A percentile compares a stretch with the other conserved stretches of the same genome.
Conservation (phyloP, 208 protist genomes). For the Zelonia costaricensis region DNA sequence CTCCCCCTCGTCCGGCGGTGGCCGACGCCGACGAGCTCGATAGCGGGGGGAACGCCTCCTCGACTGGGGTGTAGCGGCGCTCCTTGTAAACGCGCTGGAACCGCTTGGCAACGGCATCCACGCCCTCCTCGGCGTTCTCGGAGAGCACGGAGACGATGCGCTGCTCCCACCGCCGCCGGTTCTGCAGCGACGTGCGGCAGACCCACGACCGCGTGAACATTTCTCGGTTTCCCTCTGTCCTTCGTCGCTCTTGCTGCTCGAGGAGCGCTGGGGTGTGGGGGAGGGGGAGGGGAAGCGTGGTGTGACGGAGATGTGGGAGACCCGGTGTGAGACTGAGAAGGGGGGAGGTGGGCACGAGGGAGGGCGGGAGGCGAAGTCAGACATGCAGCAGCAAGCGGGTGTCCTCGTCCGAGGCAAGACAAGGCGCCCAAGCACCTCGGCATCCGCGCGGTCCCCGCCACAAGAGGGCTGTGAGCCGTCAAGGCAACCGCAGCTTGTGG, state of each 20-base stretch:
- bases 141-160: slow-evolving; percentile 75
- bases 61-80: slow-evolving; percentile 78
- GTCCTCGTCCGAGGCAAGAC: too few species aligned
- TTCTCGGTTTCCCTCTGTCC: too few species aligned
- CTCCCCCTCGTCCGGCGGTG: not conserved
- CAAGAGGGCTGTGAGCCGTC: too few species aligned
- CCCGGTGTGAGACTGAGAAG: too few species aligned
- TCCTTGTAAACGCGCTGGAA: slow-evolving; percentile 89
- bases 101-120: slow-evolving; percentile 67
- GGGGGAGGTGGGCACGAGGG: too few species aligned
- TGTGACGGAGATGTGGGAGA: too few species aligned
- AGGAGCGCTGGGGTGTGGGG: too few species aligned
- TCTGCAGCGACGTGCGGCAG: slow-evolving; percentile 46
- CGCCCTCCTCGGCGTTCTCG: slow-evolving; percentile 51
- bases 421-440: too few species aligned
- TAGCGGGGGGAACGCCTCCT: slow-evolving; percentile 76
- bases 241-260: not conserved
- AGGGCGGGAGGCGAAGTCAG: too few species aligned
- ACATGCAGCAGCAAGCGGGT: too few species aligned
- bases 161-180: slow-evolving; percentile 86
- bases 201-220: slow-evolving; percentile 22
- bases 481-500: too few species aligned
- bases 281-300: not conserved
- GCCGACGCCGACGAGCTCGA: slow-evolving; percentile 26
- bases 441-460: too few species aligned